Evolutionary conservation across 805 yeast genomes (phyloP).

Genomic region (Metschnikowia borealis): DNA sequence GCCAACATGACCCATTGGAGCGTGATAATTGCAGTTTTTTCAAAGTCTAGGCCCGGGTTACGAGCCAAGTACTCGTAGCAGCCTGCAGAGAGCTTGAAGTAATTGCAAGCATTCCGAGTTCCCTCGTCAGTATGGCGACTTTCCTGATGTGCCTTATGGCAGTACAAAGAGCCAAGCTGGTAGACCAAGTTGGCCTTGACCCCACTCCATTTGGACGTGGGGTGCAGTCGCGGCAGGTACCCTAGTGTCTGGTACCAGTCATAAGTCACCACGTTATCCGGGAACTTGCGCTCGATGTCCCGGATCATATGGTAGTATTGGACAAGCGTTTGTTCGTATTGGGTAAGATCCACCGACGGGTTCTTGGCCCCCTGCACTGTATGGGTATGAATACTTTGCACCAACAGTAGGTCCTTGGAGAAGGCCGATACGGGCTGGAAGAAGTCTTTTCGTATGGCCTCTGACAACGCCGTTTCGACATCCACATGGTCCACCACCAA

Average conservation of each 20-base stretch:
- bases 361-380: constrained; percentile 30
- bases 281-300: constrained; percentile 53
- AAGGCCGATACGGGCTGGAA: constrained; percentile 36
- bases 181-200: constrained; percentile 63
- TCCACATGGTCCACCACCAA: constrained; percentile 5
- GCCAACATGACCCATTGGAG: constrained; percentile 59
- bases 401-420: constrained; percentile 33
- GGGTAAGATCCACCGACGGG: constrained; percentile 15
- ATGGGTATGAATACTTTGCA: constrained; percentile 44
- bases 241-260: constrained; percentile 67
- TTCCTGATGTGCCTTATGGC: constrained; percentile 50
- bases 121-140: constrained; percentile 49
- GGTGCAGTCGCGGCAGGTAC: constrained; percentile 17
- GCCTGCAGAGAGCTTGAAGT: constrained; percentile 73
- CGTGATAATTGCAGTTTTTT: constrained; percentile 45
- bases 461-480: constrained; percentile 26
- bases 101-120: constrained; percentile 56
- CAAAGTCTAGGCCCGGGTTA: constrained; percentile 42
- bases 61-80: constrained; percentile 41
- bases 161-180: constrained; percentile 64
- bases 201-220: constrained; percentile 6
- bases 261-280: constrained; percentile 55
- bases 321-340: constrained; percentile 28
- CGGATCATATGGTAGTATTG: constrained; percentile 47
- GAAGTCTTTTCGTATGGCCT: constrained; percentile 45